Conservation (phyloP, 306 rosid genomes). For the Glycyrrhiza uralensis region DNA sequence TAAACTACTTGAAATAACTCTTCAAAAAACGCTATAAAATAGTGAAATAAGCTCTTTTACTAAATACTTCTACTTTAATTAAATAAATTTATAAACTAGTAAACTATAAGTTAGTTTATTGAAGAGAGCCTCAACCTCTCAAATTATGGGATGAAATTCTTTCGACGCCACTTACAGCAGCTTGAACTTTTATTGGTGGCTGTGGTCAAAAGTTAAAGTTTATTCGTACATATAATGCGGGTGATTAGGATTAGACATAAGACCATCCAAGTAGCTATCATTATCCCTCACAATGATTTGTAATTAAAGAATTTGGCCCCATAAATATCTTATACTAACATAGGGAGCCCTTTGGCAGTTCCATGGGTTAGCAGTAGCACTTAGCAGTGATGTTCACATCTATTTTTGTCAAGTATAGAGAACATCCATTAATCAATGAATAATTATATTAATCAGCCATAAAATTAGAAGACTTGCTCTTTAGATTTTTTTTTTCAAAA, state of each 20-base stretch:
- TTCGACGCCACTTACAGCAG: background rate
- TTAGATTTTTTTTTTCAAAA: no score
- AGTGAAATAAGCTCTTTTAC: no score
- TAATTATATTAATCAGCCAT: background rate
- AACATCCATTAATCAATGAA: background rate
- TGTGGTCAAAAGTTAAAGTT: constrained; percentile 21
- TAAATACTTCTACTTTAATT: no score
- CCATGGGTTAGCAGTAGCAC: no score
- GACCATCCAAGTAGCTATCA: constrained; percentile 16
- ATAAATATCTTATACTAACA: no score
- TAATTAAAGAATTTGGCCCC: constrained; percentile 28
- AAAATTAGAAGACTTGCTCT: no score
- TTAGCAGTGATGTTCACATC: constrained; percentile 18
- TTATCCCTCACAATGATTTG: constrained; percentile 16
- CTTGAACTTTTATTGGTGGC: background rate
- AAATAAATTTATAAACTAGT: no score
- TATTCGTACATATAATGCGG: background rate
- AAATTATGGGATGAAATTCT: background rate
- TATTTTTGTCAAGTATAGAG: background rate
- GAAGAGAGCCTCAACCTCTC: no score
- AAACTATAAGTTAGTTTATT: no score
- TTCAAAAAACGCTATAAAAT: no score
- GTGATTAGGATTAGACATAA: constrained; percentile 23
- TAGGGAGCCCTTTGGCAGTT: constrained; percentile 5
- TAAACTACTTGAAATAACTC: no score